Evolutionary conservation across 169 alveolate species (phyloP), one percentile per base, ranked within the genome.

Genomic region (Plasmodium sp.): DNA sequence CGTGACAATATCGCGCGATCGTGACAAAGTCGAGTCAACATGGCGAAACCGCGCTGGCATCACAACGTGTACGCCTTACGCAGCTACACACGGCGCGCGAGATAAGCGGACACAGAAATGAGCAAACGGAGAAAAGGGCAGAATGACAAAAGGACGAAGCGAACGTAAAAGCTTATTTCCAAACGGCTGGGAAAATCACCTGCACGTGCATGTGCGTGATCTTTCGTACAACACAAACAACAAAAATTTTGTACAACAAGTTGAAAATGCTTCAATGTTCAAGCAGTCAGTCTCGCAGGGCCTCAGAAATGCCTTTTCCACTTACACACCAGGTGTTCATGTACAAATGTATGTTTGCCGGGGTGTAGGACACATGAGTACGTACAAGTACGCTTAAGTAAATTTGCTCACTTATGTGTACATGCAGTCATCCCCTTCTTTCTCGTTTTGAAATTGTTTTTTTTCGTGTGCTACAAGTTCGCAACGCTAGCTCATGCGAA

Each of bases 401-500:
- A 18, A 1, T 81, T 48, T 45, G 10, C 58, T 9, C 34, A 14
- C 62, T 31, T 27, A 5, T 81, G 14, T 14, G 16, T 81, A 81
- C 58, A 16, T 81, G 54, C 54, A 79, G 14, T n/a, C 16, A 36
- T 79, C 56, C 56, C 9, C n/a, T 80, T 39, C 33, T 14, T 27
- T 27, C 31, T 45, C 39, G 27, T 83, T 83, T 54, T n/a, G 39
- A 54, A 33, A 9, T 83, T 56, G 3, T 33, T 12, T 3, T 58
- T 14, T 83, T 62, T 33, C 56, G 39, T 58, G 10, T 83, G n/a
- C 9, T 83, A 10, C 80, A 83, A 9, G 12, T 83, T 14, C 56
- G 73, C 51, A 83, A 45, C 22, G 41, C 73, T 56, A 58, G 81
- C 80, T 56, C 77, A 83, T 16, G 81, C 22, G n/a, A 83, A 34